phyloP scores from a whole-genome alignment of 371 early-diverging fungal genomes.

The Saksenaea oblongispora region DNA sequence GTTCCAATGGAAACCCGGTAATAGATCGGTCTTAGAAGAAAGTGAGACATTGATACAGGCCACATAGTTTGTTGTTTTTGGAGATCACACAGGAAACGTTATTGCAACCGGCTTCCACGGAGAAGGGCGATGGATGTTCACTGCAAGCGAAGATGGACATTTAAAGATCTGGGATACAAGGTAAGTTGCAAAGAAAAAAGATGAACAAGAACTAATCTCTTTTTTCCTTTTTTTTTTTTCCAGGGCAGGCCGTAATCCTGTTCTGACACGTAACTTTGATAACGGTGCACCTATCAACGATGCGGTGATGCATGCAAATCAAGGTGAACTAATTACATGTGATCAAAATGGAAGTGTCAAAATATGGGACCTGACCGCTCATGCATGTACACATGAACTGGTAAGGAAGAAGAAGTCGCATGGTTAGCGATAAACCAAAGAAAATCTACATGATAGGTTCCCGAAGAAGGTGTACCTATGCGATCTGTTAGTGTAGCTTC shows the following conservation, averaged over 20 bases:
- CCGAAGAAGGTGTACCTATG: constrained; percentile 87
- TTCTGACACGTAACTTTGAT: constrained; percentile 82
- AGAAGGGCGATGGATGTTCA: constrained; percentile 93
- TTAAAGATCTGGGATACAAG: constrained; percentile 91
- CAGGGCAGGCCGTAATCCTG: constrained; percentile 56
- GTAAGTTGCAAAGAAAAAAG: constrained; percentile 22
- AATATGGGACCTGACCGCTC: constrained; percentile 92
- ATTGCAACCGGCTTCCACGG: constrained; percentile 92
- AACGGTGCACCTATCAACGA: constrained; percentile 91
- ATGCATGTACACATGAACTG: constrained; percentile 85
- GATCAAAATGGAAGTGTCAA: constrained; percentile 93
- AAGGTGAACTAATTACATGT: constrained; percentile 92
- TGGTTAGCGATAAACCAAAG: background rate
- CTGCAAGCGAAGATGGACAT: constrained; percentile 91
- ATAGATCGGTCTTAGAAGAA: constrained; percentile 8
- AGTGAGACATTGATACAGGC: background rate
- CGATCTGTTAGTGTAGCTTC: constrained; percentile 90
- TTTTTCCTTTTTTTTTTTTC: background rate
- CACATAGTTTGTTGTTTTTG: constrained; percentile 72
- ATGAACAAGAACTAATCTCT: background rate
- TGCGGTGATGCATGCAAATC: constrained; percentile 94
- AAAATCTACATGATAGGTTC: constrained; percentile 51
- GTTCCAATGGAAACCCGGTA: constrained; percentile 78
- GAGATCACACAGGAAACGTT: constrained; percentile 89
- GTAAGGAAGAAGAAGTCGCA: constrained; percentile 36